Evolutionary conservation across 768 basidiomycete genomes (phyloP).

Genomic region (Lentinula raphanica): DNA sequence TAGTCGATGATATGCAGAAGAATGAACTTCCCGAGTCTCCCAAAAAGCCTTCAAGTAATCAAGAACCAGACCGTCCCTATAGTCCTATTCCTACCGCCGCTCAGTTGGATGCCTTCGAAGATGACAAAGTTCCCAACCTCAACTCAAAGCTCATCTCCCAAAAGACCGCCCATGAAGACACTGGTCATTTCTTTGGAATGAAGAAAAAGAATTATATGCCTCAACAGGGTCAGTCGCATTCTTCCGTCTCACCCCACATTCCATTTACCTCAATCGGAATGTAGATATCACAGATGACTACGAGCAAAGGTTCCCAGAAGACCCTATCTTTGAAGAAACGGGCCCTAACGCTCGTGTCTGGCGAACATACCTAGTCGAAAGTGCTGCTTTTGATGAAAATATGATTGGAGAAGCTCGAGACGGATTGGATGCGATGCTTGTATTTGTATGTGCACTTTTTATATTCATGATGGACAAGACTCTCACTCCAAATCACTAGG

Average conservation of each 20-base stretch:
- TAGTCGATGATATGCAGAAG: too few species aligned
- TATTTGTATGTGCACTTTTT: constrained; percentile 9
- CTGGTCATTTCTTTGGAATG: not conserved
- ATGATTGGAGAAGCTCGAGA: not conserved
- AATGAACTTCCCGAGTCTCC: too few species aligned
- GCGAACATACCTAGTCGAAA: constrained; percentile 5
- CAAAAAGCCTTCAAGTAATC: too few species aligned
- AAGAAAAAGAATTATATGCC: not conserved
- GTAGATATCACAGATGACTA: constrained; percentile 9
- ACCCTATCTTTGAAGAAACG: not conserved
- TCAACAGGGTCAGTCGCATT: not conserved
- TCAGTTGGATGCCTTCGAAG: too few species aligned
- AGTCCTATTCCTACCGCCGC: too few species aligned
- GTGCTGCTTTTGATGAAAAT: constrained; percentile 4
- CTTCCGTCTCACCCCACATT: too few species aligned
- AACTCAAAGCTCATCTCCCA: too few species aligned
- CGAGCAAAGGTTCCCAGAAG: constrained; percentile 5
- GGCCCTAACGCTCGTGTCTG: constrained; percentile 2
- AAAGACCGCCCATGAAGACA: not conserved
- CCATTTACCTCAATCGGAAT: too few species aligned
- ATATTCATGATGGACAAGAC: not conserved
- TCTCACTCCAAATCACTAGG: too few species aligned
- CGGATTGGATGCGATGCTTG: constrained; percentile 5
- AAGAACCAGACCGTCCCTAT: too few species aligned
- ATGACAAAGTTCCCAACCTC: too few species aligned